Evolutionary conservation across 306 rosid species (phyloP), one percentile per base, ranked within the genome.

Genomic region (Sphenostylis stenocarpa): DNA sequence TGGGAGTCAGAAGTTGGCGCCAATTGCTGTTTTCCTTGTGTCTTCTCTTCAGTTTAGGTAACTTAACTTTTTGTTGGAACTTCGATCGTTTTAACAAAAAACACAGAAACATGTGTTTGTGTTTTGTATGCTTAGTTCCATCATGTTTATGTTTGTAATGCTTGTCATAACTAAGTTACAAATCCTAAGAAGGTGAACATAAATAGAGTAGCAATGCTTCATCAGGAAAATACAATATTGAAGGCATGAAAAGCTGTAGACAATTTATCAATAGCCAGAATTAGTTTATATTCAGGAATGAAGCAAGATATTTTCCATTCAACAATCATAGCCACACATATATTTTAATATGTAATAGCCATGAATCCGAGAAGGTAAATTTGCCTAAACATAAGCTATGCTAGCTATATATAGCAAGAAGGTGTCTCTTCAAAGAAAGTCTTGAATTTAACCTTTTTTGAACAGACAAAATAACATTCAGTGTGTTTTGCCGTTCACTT

Each of bases 21-120:
- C 80, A 88, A 45, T 67, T 85, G 28, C 29, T 91, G 14, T 71
- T 96, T 71, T 86, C 79, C 51, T 55, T 86, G 73, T 85, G 77
- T 80, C 70, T 92, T 53, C 80, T 90, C 85, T 78, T 89, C 85
- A 73, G 49, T 76, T 88, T 96, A 91, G 99, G 98, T 85, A 68
- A 85, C 47, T 84, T 77, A 5, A 23, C 26, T 65, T 68, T 65
- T 41, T 26, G 13, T 33, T 64, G 1, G 43, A 81, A 45, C 28
- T 75, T 61, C 38, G n/a, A 16, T 64, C 67, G 31, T 73, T 67
- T 60, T 13, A 14, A 45, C 15, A 11, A 15, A n/a, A 29, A 60
- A 29, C 10, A n/a, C 23, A 31, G 13, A 61, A 7, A 9, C 2
- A 3, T 33, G 44, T 7, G 12, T 61, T 2, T 56, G 1, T 26